These are phyloP conservation scores for Mycena alexandri DNA, from an alignment of 768 basidiomycete species.

Conservation along the genomic window DNA sequence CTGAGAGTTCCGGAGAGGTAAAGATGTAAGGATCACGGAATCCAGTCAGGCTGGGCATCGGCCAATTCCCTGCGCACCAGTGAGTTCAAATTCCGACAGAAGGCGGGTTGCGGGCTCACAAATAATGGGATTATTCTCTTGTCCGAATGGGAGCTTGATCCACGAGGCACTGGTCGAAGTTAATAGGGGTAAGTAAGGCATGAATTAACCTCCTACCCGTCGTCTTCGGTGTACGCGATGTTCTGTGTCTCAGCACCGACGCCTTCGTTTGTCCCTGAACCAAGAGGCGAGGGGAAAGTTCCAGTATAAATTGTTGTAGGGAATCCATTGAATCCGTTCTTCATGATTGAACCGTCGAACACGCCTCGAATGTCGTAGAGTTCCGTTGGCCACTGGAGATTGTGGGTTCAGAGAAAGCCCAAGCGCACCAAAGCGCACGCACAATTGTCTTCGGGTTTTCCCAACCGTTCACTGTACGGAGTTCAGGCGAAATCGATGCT, in stretches of 20 bases:
- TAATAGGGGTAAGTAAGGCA: too few relatives aligned
- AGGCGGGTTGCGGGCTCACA: constrained; percentile 4
- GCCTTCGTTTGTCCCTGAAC: constrained; percentile 25
- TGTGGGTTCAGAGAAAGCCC: neutral
- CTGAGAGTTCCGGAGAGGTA: constrained; percentile 18
- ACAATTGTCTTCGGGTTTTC: constrained; percentile 33
- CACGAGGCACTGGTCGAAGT: constrained; percentile 23
- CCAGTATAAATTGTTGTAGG: constrained; percentile 32
- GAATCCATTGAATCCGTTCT: constrained; percentile 27
- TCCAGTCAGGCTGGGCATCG: constrained; percentile 24
- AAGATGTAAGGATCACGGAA: constrained; percentile 34
- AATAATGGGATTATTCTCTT: constrained; percentile 28
- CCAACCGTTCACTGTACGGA: constrained; percentile 31
- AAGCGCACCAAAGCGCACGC: neutral
- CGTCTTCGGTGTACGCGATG: constrained; percentile 32
- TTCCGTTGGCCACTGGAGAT: constrained; percentile 29
- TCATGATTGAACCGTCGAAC: constrained; percentile 35
- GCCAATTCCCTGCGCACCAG: constrained; percentile 23
- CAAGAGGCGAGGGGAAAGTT: constrained; percentile 26
- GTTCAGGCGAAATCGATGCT: neutral
- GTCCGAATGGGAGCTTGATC: constrained; percentile 31
- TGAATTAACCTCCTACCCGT: constrained; percentile 5
- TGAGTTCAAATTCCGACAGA: neutral
- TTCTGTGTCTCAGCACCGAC: constrained; percentile 30
- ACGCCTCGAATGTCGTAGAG: constrained; percentile 32